Conservation (phyloP, 2,329 filamentous ascomycete genomes). For the Scedosporium apiospermum region DNA sequence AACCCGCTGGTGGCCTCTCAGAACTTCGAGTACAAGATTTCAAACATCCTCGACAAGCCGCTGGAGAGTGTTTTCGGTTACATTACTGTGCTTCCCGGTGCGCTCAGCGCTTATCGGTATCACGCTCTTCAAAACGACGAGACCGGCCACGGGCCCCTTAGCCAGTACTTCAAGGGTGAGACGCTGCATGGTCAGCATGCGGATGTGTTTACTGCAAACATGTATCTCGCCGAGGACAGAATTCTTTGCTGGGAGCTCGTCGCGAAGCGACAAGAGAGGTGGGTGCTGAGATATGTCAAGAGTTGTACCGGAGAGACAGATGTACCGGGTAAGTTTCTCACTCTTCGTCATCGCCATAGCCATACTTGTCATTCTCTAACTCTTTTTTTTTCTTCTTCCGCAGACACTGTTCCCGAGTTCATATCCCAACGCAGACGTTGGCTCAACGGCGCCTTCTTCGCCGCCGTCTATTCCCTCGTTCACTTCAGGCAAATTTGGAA, state of each 20-base stretch:
- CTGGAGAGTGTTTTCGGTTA: constrained; percentile 96
- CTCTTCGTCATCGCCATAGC: too few relatives aligned
- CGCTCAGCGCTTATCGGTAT: constrained; percentile 89
- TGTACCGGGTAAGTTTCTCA: constrained; percentile 65
- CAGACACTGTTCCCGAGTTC: constrained; percentile 89
- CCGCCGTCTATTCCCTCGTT: constrained; percentile 91
- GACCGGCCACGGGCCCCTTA: constrained; percentile 87
- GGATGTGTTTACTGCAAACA: constrained; percentile 95
- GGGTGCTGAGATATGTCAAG: constrained; percentile 98
- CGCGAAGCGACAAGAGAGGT: constrained; percentile 86
- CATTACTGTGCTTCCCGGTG: constrained; percentile 92
- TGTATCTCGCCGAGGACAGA: constrained; percentile 85
- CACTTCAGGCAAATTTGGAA: constrained; percentile 89
- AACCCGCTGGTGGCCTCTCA: constrained; percentile 95
- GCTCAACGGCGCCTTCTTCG: constrained; percentile 98
- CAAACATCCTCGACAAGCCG: constrained; percentile 95
- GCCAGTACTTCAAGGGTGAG: constrained; percentile 99
- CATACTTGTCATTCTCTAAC: not conserved
- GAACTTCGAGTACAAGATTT: constrained; percentile 99
- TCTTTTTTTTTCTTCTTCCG: not conserved
- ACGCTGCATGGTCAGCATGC: constrained; percentile 93
- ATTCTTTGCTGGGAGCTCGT: constrained; percentile 93
- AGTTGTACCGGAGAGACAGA: constrained; percentile 95
- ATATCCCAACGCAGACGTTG: constrained; percentile 93
- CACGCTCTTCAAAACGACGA: constrained; percentile 95